Base-by-base conservation (phyloP, 768 basidiomycete species). In the Rhodosporidiobolus sp. region DNA sequence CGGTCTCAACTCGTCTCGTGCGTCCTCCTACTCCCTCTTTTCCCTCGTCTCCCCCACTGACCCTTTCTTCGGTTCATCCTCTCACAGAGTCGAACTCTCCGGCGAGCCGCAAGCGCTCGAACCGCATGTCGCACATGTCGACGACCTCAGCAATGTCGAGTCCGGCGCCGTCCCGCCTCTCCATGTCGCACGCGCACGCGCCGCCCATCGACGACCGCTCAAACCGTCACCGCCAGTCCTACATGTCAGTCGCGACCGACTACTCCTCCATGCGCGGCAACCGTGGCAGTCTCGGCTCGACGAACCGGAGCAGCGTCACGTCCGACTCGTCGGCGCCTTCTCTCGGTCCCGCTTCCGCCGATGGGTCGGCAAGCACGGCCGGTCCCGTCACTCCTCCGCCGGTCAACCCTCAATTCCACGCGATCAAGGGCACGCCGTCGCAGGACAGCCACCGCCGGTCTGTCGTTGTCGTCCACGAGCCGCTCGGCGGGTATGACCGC, bases 311-410 rank as follows among this genome's bases (percentile, higher is more conserved):
- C 38, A 66, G 65, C 70, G 60, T 61, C 28, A 72, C 70, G n/a
- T 72, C 70, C 35, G 46, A 66, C 22, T 72, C 70, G 28, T 72
- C 70, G 4, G 46, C 65, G 6, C 70, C 65, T 5, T 67, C 70
- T 19, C 53, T 64, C 10, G 35, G 63, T 4, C 54, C n/a, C 14
- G 11, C 49, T 8, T 58, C 56, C 20, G 34, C 56, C 24, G 56
- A 48, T 48, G 56, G 65, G 5, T 57, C 56, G 10, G n/a, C 50
- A 20, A 63, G 46, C 26, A 20, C 32, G 17, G 38, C 52, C 43
- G 65, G 43, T 12, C 61, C 56, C 0, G 30, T 50, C 43, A 72
- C 65, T 20, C 71, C 71, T 26, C 71, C 61, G 35, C 61, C 57
- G 5, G 11, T 38, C 32, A 22, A 35, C 6, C 26, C 65, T 26